Evolutionary conservation across 495 filamentous ascomycete species (phyloP).

Genomic region (Neurospora sp.): DNA sequence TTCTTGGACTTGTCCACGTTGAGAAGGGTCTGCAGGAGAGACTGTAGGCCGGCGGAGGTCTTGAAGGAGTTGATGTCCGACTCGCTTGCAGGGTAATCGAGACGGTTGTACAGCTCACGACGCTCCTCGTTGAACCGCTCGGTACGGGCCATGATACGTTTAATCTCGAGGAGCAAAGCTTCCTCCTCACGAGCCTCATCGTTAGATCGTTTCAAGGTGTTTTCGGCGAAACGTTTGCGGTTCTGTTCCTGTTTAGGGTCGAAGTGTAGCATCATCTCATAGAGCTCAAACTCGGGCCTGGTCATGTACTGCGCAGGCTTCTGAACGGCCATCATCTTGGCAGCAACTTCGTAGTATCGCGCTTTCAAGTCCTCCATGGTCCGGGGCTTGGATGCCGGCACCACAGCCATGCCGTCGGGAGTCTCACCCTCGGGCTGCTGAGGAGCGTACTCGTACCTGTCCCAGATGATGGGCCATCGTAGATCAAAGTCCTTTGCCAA

Average conservation of each 20-base stretch:
- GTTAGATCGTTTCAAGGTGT: constrained; percentile 64
- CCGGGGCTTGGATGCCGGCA: constrained; percentile 38
- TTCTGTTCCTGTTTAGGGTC: constrained; percentile 62
- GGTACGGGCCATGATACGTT: constrained; percentile 74
- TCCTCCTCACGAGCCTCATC: constrained; percentile 90
- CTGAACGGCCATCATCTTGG: constrained; percentile 73
- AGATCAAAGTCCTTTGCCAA: constrained; percentile 67
- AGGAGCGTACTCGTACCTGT: constrained; percentile 76
- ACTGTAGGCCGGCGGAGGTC: constrained; percentile 64
- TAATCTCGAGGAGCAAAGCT: constrained; percentile 75
- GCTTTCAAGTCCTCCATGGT: constrained; percentile 86
- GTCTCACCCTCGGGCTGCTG: constrained; percentile 21
- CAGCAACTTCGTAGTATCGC: constrained; percentile 78
- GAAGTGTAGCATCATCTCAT: constrained; percentile 79
- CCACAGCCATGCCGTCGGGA: constrained; percentile 33
- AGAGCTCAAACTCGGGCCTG: constrained; percentile 62
- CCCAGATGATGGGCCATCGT: constrained; percentile 84
- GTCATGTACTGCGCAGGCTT: constrained; percentile 81
- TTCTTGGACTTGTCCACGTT: constrained; percentile 82
- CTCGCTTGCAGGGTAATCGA: constrained; percentile 66
- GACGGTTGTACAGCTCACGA: constrained; percentile 76
- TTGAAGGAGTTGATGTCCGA: constrained; percentile 63
- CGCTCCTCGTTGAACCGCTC: constrained; percentile 78
- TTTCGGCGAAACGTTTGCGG: constrained; percentile 75
- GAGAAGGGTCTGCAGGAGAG: constrained; percentile 68